These are phyloP conservation scores for Pseudopyricularia javanii DNA, from an alignment of 2,329 filamentous ascomycete genomes.

Conservation along the genomic window DNA sequence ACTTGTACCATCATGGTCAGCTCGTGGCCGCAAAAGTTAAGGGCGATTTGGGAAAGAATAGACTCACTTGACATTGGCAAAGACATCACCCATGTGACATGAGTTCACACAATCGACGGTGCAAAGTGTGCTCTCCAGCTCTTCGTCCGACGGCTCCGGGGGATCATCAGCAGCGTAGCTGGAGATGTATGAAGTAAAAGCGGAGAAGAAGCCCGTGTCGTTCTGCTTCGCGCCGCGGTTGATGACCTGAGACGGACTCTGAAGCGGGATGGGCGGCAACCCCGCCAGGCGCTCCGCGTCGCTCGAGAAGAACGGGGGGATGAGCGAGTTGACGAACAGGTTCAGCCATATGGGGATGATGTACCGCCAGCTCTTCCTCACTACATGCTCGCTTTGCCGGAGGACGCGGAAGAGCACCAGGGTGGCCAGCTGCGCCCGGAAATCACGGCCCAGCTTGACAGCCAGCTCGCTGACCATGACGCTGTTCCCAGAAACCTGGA, in stretches of 20 bases:
- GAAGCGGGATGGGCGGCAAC: conserved; percentile 73
- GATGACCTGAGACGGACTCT: conserved; percentile 84
- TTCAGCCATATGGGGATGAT: conserved; percentile 89
- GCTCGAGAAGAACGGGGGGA: conserved; percentile 63
- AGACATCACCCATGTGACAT: conserved; percentile 72
- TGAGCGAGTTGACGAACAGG: conserved; percentile 88
- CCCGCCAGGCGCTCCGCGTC: conserved; percentile 48
- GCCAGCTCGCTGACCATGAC: conserved; percentile 99
- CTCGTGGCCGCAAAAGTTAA: not conserved
- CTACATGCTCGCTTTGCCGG: conserved; percentile 67
- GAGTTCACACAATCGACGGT: conserved; percentile 90
- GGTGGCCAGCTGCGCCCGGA: conserved; percentile 84
- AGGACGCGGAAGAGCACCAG: conserved; percentile 92
- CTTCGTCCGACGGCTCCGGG: conserved; percentile 92
- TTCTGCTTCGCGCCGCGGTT: conserved; percentile 68
- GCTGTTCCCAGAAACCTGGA: conserved; percentile 80
- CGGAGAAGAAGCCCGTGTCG: conserved; percentile 82
- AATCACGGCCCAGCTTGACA: conserved; percentile 87
- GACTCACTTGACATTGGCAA: conserved; percentile 68
- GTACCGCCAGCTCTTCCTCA: conserved; percentile 69
- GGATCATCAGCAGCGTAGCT: conserved; percentile 97
- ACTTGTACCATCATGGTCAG: conserved; percentile 13
- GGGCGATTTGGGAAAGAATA: not conserved
- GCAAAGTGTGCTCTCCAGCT: conserved; percentile 88
- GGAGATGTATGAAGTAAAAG: conserved; percentile 93